Percentiles rank a stretch among this genome's conserved stretches.
These are phyloP conservation scores for Ganoderma leucocontextum DNA, from an alignment of 1,284 basidiomycete genomes.

Conservation along the genomic window DNA sequence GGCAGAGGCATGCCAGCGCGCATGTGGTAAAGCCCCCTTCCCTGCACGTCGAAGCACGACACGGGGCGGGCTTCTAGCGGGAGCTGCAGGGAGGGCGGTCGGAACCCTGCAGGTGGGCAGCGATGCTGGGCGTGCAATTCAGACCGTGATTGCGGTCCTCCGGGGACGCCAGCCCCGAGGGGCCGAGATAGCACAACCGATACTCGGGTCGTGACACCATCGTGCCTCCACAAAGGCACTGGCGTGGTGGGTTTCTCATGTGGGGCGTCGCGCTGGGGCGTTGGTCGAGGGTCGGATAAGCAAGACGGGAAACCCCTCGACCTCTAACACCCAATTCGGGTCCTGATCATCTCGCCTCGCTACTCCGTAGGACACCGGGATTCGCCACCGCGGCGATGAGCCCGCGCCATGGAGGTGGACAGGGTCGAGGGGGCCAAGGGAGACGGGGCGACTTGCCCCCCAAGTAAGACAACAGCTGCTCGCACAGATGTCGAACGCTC, in stretches of 20 bases:
- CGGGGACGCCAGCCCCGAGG: not conserved
- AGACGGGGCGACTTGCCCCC: not conserved
- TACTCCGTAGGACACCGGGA: no score
- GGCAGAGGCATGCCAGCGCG: not conserved
- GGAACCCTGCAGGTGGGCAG: not conserved
- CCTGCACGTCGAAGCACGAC: not conserved
- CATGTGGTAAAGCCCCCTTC: slow-evolving; percentile 2
- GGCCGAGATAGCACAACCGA: not conserved
- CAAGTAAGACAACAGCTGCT: not conserved
- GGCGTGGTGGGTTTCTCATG: not conserved
- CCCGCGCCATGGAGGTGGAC: not conserved
- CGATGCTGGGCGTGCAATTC: slow-evolving; percentile 1
- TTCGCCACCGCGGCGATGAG: not conserved
- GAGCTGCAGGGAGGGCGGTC: not conserved
- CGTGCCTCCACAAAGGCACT: not conserved
- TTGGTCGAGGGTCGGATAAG: not conserved
- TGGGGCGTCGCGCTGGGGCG: not conserved
- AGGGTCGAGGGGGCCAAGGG: not conserved
- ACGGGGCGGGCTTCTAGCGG: not conserved
- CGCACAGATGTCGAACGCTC: not conserved
- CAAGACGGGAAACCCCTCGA: not conserved
- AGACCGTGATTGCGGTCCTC: not conserved
- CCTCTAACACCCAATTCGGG: not conserved
- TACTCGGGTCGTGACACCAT: not conserved
- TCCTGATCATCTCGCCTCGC: not conserved